These are phyloP conservation scores for Gossypium sturtianum DNA, from an alignment of 345 rosid species.

Conservation along the genomic window DNA sequence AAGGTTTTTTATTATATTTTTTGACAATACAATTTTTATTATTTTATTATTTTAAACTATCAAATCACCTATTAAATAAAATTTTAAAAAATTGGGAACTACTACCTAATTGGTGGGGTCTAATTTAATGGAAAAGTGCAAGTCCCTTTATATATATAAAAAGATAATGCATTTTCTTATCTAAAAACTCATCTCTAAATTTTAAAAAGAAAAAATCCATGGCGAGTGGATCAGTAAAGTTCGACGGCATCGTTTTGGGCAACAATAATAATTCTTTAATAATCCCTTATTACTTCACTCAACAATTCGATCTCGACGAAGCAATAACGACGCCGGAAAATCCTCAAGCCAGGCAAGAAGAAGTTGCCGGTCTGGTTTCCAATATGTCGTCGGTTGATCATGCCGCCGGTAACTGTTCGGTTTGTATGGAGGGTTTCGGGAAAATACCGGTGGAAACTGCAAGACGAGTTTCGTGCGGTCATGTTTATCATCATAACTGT, in stretches of 20 bases:
- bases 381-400: not conserved
- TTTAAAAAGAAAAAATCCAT: not conserved
- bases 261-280: not conserved
- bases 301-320: slow-evolving; percentile 5
- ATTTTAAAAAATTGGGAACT: too few relatives aligned
- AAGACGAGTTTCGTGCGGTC: slow-evolving; percentile 6
- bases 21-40: too few relatives aligned
- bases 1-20: too few relatives aligned
- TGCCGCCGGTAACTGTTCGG: not conserved
- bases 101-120: not conserved
- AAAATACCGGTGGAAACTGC: not conserved
- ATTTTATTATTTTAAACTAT: too few relatives aligned
- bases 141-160: not conserved
- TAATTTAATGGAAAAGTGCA: not conserved
- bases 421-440: slow-evolving; percentile 1
- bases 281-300: not conserved
- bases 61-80: too few relatives aligned
- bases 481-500: slow-evolving; percentile 5
- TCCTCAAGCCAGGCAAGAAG: not conserved
- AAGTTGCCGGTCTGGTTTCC: not conserved
- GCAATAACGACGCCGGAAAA: not conserved
- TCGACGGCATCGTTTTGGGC: not conserved
- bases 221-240: not conserved
- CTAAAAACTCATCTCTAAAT: not conserved
- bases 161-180: not conserved